These are phyloP conservation scores for Cyberlindnera americana DNA, from an alignment of 805 yeast genomes.

Conservation along the genomic window DNA sequence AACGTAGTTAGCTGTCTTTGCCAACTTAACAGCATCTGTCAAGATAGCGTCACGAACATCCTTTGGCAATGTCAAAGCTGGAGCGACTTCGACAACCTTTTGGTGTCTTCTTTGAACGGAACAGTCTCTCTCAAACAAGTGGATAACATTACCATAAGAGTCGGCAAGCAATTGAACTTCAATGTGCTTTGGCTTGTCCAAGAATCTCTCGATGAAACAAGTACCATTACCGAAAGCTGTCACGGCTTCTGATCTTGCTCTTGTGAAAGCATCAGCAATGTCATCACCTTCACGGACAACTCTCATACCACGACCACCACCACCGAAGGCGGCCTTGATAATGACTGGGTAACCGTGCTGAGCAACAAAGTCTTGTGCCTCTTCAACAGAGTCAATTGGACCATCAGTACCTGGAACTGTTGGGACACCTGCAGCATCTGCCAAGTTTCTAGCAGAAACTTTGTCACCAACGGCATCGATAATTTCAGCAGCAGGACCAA, in stretches of 20 bases:
- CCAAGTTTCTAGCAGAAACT: constrained; percentile 89
- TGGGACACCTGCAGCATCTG: constrained; percentile 79
- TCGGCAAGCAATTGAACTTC: constrained; percentile 97
- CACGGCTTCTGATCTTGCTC: constrained; percentile 93
- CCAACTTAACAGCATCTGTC: constrained; percentile 91
- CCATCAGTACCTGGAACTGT: constrained; percentile 98
- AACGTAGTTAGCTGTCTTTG: constrained; percentile 82
- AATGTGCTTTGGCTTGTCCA: constrained; percentile 94
- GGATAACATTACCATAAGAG: constrained; percentile 90
- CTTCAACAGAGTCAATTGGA: constrained; percentile 76
- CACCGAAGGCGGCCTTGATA: constrained; percentile 98
- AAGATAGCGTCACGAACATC: constrained; percentile 87
- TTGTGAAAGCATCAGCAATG: constrained; percentile 82
- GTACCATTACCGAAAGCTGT: constrained; percentile 99
- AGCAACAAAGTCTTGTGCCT: constrained; percentile 76
- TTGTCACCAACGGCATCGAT: constrained; percentile 96
- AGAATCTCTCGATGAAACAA: constrained; percentile 93
- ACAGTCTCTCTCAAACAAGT: constrained; percentile 95
- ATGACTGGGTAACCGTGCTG: constrained; percentile 93
- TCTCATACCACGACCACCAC: constrained; percentile 99
- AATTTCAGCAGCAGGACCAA: constrained; percentile 85
- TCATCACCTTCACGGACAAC: constrained; percentile 96
- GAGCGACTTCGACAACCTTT: constrained; percentile 97
- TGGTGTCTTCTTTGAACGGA: constrained; percentile 99
- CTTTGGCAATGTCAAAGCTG: constrained; percentile 85